phyloP scores from a whole-genome alignment of 106 monocot genomes.

The Dendrobium nobile region DNA sequence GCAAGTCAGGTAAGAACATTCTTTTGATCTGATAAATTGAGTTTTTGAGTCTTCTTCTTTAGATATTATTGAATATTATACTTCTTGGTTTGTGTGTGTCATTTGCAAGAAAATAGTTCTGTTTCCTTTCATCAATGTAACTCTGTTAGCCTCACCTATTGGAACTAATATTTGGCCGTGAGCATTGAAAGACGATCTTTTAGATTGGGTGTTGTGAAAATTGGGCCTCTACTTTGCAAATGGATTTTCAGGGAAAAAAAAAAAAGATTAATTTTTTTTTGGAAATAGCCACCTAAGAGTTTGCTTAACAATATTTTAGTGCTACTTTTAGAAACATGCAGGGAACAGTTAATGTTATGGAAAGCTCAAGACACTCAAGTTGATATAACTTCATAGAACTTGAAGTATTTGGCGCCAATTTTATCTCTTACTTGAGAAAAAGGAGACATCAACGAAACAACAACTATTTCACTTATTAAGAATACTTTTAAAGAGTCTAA shows the following conservation, averaged over 20 bases:
- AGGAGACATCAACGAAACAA: too few relatives aligned
- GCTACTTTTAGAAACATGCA: not conserved
- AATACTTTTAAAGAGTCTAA: too few relatives aligned
- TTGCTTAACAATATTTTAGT: not conserved
- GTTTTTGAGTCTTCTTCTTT: not conserved
- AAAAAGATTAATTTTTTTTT: not conserved
- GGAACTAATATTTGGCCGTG: not conserved
- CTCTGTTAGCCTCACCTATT: not conserved
- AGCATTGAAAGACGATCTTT: not conserved
- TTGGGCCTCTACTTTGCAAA: not conserved
- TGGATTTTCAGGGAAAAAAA: not conserved
- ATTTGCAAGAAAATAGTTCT: not conserved
- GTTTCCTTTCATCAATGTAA: not conserved
- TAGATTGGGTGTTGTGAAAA: not conserved
- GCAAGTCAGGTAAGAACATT: conserved; percentile 2
- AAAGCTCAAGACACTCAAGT: not conserved
- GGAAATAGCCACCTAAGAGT: not conserved
- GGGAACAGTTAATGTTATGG: not conserved
- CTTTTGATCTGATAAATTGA: not conserved
- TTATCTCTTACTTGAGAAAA: too few relatives aligned
- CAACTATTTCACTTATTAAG: too few relatives aligned
- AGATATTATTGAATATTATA: not conserved
- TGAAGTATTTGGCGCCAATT: not conserved
- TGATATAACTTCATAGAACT: not conserved
- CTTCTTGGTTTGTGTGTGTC: not conserved